Evolutionary conservation across 768 basidiomycete genomes (phyloP).

Genomic region (Cyathus striatus): DNA sequence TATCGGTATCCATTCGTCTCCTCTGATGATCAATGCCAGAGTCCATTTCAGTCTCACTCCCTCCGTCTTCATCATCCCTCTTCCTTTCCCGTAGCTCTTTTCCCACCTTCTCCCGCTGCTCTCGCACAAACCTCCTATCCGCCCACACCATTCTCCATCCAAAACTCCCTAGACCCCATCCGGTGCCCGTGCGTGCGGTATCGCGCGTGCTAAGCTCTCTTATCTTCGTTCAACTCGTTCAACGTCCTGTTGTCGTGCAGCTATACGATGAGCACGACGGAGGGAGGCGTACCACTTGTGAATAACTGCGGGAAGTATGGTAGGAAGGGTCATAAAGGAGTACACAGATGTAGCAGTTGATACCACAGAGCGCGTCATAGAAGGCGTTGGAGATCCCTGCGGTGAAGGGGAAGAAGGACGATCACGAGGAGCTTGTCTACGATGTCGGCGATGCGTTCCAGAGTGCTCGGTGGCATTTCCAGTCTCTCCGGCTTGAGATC

Average conservation of each 20-base stretch:
- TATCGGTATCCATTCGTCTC: not conserved
- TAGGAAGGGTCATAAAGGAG: slow-evolving; percentile 24
- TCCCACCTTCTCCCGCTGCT: slow-evolving; percentile 6
- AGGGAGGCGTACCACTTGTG: slow-evolving; percentile 56
- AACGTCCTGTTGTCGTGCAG: slow-evolving; percentile 64
- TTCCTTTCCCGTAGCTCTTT: not conserved
- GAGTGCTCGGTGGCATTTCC: not conserved
- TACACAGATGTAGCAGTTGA: slow-evolving; percentile 4
- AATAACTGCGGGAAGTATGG: slow-evolving; percentile 33
- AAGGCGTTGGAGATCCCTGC: slow-evolving; percentile 2
- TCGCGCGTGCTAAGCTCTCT: slow-evolving; percentile 47
- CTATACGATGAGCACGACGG: slow-evolving; percentile 65
- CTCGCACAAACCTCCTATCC: slow-evolving; percentile 7
- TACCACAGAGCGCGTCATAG: slow-evolving; percentile 5
- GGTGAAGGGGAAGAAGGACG: not conserved
- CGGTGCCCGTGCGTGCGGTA: slow-evolving; percentile 16
- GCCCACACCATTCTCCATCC: slow-evolving; percentile 28
- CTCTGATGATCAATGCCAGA: not conserved
- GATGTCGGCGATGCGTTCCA: too few species aligned
- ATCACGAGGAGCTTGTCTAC: too few species aligned
- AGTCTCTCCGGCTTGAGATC: too few species aligned
- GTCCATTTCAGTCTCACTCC: slow-evolving; percentile 1
- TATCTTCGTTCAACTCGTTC: slow-evolving; percentile 59
- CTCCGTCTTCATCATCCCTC: slow-evolving; percentile 4
- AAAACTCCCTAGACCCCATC: slow-evolving; percentile 77